Evolutionary conservation across 345 rosid species (phyloP).

Genomic region (Hypericum perforatum): DNA sequence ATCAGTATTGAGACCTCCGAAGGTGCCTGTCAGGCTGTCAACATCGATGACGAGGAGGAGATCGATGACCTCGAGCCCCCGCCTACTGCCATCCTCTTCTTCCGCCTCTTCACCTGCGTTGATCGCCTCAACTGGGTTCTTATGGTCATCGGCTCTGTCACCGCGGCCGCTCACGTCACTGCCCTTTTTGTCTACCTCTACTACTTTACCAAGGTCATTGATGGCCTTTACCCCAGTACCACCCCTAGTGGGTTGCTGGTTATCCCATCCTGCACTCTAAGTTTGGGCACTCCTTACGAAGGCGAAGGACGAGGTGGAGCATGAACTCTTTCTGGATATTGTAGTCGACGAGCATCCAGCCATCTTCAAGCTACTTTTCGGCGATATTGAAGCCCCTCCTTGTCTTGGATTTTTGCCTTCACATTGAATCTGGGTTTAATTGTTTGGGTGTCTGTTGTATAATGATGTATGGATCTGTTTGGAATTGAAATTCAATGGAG

Average conservation of each 20-base stretch:
- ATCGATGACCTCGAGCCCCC: constrained; percentile 90
- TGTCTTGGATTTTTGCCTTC: too few species aligned
- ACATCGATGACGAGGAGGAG: constrained; percentile 70
- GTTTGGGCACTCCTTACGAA: too few species aligned
- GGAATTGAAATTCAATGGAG: too few species aligned
- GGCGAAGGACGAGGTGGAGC: too few species aligned
- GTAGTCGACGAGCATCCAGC: too few species aligned
- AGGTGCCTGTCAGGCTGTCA: constrained; percentile 38
- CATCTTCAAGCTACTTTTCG: too few species aligned
- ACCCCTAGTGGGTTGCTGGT: constrained; percentile 95
- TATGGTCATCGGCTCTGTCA: constrained; percentile 80
- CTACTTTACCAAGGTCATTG: constrained; percentile 72
- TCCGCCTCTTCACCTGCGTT: constrained; percentile 69
- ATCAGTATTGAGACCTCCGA: constrained; percentile 56
- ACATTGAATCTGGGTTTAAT: too few species aligned
- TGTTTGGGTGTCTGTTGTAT: too few species aligned
- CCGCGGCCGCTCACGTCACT: constrained; percentile 95
- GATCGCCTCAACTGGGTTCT: constrained; percentile 85
- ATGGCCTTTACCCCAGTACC: constrained; percentile 65
- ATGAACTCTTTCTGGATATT: too few species aligned
- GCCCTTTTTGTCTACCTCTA: constrained; percentile 94
- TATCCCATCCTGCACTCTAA: too few species aligned
- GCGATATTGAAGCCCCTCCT: too few species aligned
- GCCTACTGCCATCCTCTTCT: constrained; percentile 92
- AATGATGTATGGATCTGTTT: too few species aligned